phyloP scores from a whole-genome alignment of 805 yeast species.

The Ogataea corticis region DNA sequence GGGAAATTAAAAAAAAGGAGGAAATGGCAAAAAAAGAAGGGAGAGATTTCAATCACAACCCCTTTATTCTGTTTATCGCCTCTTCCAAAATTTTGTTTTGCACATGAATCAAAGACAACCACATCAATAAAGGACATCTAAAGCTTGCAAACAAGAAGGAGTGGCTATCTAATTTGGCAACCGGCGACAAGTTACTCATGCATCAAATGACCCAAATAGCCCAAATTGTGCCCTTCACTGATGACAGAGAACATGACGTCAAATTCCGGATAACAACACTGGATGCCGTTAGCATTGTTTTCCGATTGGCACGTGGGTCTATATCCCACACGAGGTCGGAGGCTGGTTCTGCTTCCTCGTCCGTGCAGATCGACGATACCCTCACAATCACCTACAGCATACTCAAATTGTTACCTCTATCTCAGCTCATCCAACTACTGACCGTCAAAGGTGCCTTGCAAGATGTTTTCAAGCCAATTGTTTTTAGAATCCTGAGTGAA shows the following conservation, averaged over 20 bases:
- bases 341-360: not conserved
- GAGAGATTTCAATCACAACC: not conserved
- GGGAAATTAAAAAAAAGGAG: constrained; percentile 10
- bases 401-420: constrained; percentile 10
- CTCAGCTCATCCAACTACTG: constrained; percentile 12
- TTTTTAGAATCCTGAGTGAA: constrained; percentile 1
- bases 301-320: not conserved
- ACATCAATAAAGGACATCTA: not conserved
- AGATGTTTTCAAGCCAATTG: not conserved
- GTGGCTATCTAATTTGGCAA: not conserved
- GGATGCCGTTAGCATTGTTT: not conserved
- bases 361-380: not conserved
- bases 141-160: not conserved
- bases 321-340: not conserved
- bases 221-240: constrained; percentile 6
- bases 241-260: not conserved
- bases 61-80: not conserved
- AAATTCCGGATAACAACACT: not conserved
- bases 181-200: not conserved
- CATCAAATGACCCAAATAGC: not conserved
- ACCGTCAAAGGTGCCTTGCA: constrained; percentile 5
- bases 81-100: not conserved
- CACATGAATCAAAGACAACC: constrained; percentile 1
- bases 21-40: constrained; percentile 13
- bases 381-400: constrained; percentile 4